These are phyloP conservation scores for Penicillium fimorum DNA, from an alignment of 495 filamentous ascomycete genomes.

Conservation along the genomic window DNA sequence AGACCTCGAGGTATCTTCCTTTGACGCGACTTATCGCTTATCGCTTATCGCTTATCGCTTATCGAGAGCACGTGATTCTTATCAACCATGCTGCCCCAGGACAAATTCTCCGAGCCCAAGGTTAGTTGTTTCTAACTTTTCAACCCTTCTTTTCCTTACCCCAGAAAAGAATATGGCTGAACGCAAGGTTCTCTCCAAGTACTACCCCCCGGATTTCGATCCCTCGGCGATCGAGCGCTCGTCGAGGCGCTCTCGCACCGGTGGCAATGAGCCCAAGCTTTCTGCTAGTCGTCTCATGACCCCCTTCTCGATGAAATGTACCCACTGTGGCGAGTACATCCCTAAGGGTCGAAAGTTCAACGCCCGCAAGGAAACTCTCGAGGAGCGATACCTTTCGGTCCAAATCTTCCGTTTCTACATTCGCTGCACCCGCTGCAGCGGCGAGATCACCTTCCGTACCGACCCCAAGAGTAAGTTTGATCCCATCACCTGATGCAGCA, in stretches of 20 bases:
- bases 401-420: slow-evolving; percentile 95
- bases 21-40: too few relatives aligned
- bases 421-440: slow-evolving; percentile 83
- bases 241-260: background rate
- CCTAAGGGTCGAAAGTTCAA: slow-evolving; percentile 98
- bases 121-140: background rate
- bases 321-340: slow-evolving; percentile 90
- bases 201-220: slow-evolving; percentile 98
- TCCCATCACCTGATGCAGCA: too few relatives aligned
- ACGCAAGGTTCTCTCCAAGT: slow-evolving; percentile 81
- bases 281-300: slow-evolving; percentile 86
- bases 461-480: slow-evolving; percentile 73
- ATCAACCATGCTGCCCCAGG: too few relatives aligned
- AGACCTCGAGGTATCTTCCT: too few relatives aligned
- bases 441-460: slow-evolving; percentile 91
- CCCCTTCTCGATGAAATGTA: slow-evolving; percentile 93
- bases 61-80: too few relatives aligned
- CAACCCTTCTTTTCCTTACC: background rate
- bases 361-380: slow-evolving; percentile 89
- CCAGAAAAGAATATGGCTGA: slow-evolving; percentile 69
- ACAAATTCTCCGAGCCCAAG: too few relatives aligned
- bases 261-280: background rate
- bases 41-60: too few relatives aligned
- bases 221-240: slow-evolving; percentile 76
- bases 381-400: slow-evolving; percentile 87